Conservation (phyloP, 73 alveolate genomes). For the Uronychia binucleata region DNA sequence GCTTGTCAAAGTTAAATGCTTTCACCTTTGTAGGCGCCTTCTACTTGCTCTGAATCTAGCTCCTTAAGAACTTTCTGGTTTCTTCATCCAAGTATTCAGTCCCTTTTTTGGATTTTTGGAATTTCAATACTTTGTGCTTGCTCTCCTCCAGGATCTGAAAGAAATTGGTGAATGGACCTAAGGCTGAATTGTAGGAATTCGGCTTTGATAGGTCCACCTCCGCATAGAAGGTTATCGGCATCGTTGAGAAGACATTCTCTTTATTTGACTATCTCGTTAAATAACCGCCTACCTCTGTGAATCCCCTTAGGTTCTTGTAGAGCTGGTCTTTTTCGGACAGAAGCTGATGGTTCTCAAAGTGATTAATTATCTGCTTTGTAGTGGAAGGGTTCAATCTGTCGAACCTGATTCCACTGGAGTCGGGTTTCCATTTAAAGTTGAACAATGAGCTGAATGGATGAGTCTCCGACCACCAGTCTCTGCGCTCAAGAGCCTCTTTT, state of each 20-base stretch:
- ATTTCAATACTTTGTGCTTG: slow-evolving; percentile 14
- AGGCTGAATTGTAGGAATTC: slow-evolving; percentile 4
- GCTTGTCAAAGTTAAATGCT: slow-evolving; percentile 16
- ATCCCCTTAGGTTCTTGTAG: slow-evolving; percentile 73
- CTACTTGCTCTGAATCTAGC: neutral
- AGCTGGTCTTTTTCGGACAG: slow-evolving; percentile 88
- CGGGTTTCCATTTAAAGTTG: slow-evolving; percentile 89
- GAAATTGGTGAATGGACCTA: slow-evolving; percentile 16
- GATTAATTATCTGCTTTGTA: slow-evolving; percentile 84
- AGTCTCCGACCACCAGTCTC: slow-evolving; percentile 64
- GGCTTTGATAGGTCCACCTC: slow-evolving; percentile 37
- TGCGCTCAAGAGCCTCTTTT: slow-evolving; percentile 22
- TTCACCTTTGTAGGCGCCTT: neutral
- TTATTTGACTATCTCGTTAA: slow-evolving; percentile 68
- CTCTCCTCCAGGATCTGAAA: slow-evolving; percentile 40
- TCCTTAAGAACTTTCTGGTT: neutral
- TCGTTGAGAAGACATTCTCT: slow-evolving; percentile 79
- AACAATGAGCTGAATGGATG: slow-evolving; percentile 31
- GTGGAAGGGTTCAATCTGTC: slow-evolving; percentile 59
- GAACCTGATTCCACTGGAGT: slow-evolving; percentile 77
- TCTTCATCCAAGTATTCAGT: neutral
- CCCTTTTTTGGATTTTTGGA: neutral
- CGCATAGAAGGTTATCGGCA: slow-evolving; percentile 76
- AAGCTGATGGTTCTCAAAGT: slow-evolving; percentile 92
- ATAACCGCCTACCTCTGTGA: neutral